Conservation (phyloP, 768 basidiomycete genomes). For the Auricularia heimuer region DNA sequence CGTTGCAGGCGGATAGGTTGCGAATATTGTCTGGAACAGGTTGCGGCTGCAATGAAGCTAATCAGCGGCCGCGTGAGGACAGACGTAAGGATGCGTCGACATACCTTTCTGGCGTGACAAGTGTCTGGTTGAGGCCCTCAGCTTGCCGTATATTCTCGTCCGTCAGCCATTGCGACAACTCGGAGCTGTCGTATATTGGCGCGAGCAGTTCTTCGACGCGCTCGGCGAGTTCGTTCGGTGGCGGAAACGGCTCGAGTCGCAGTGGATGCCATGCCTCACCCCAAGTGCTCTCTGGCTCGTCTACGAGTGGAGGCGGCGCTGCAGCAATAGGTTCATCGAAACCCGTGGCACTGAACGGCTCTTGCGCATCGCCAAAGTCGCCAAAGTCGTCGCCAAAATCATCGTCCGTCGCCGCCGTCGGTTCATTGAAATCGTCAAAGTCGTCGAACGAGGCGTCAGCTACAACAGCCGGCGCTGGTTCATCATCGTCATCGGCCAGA, state of each 20-base stretch:
- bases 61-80: slow-evolving; percentile 3
- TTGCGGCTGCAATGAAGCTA: slow-evolving; percentile 47
- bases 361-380: slow-evolving; percentile 66
- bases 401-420: slow-evolving; percentile 48
- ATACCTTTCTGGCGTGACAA: slow-evolving; percentile 70
- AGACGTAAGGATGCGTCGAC: slow-evolving; percentile 8
- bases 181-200: slow-evolving; percentile 51
- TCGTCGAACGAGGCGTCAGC: slow-evolving; percentile 40
- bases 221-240: slow-evolving; percentile 42
- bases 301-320: slow-evolving; percentile 21
- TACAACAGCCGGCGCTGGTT: not conserved
- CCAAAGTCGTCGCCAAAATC: slow-evolving; percentile 78
- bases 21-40: slow-evolving; percentile 60
- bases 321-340: slow-evolving; percentile 12
- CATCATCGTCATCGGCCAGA: slow-evolving; percentile 10
- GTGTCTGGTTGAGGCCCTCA: slow-evolving; percentile 70
- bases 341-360: slow-evolving; percentile 5
- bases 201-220: slow-evolving; percentile 57
- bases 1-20: slow-evolving; percentile 58
- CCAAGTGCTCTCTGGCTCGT: slow-evolving; percentile 31
- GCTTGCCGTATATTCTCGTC: slow-evolving; percentile 69
- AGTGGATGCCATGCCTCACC: slow-evolving; percentile 48
- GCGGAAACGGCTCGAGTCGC: slow-evolving; percentile 53
- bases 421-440: slow-evolving; percentile 40
- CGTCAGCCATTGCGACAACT: slow-evolving; percentile 44